These are phyloP conservation scores for Fusarium camptoceras DNA, from an alignment of 2,329 filamentous ascomycete species.

Conservation along the genomic window DNA sequence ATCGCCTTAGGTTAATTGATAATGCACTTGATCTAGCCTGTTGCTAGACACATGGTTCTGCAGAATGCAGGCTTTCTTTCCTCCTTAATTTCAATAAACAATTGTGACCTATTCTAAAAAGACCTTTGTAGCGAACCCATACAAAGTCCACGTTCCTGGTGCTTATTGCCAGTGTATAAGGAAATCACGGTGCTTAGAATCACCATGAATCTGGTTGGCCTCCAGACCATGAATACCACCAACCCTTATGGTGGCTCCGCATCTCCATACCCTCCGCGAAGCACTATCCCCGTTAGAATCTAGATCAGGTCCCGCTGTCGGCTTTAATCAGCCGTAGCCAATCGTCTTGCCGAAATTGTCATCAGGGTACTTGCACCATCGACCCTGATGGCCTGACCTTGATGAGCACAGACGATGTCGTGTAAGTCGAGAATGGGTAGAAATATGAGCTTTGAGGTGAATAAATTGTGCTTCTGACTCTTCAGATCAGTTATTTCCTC, in stretches of 20 bases:
- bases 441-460: conserved; percentile 3
- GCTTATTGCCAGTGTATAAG: not conserved
- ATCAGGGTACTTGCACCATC: conserved; percentile 21
- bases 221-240: not conserved
- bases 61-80: not conserved
- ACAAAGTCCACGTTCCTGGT: too few relatives aligned
- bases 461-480: fast-evolving
- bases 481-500: too few relatives aligned
- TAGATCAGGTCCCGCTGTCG: not conserved
- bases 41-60: not conserved
- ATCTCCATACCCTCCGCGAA: not conserved
- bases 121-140: not conserved
- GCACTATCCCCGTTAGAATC: not conserved
- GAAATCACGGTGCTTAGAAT: not conserved
- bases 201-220: not conserved
- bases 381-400: conserved; percentile 43
- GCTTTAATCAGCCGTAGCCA: conserved; percentile 1
- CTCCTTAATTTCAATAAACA: too few relatives aligned
- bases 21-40: not conserved
- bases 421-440: conserved; percentile 12
- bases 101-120: too few relatives aligned
- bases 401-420: conserved; percentile 28
- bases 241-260: conserved; percentile 21
- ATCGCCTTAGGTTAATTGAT: conserved; percentile 1
- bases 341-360: conserved; percentile 20